Percentiles rank a stretch among this genome's conserved stretches.
phyloP scores from a whole-genome alignment of 116 monocot genomes.

The Cymodocea nodosa region DNA sequence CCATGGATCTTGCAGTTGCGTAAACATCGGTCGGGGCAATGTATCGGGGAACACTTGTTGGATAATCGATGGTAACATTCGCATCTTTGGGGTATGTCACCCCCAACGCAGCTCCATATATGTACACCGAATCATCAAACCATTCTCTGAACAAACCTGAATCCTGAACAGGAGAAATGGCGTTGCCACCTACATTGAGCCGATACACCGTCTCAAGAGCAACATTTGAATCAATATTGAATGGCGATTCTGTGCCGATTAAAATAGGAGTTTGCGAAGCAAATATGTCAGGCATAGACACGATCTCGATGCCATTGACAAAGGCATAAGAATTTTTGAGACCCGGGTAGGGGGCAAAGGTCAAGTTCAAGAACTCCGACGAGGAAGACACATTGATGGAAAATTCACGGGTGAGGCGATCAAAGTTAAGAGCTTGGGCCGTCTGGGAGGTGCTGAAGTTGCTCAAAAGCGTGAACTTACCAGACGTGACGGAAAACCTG shows the following conservation, averaged over 20 bases:
- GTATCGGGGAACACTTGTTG: conserved; percentile 16
- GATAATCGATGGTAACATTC: conserved; percentile 45
- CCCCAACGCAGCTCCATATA: conserved; percentile 40
- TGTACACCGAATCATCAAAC: conserved; percentile 44
- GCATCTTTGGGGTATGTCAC: conserved; percentile 35
- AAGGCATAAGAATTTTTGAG: conserved; percentile 37
- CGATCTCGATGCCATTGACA: conserved; percentile 72
- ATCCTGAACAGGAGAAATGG: conserved; percentile 24
- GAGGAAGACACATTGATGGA: conserved; percentile 34
- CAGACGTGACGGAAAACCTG: conserved; percentile 46
- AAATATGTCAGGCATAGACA: conserved; percentile 29
- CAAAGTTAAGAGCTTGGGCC: conserved; percentile 25
- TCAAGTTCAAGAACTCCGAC: conserved; percentile 25
- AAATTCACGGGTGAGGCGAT: conserved; percentile 37
- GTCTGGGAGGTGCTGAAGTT: conserved; percentile 54
- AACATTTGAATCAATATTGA: not conserved
- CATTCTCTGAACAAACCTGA: conserved; percentile 38
- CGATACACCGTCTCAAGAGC: conserved; percentile 55
- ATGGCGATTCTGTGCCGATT: not conserved
- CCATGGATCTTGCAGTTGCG: conserved; percentile 53
- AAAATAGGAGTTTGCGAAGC: not conserved
- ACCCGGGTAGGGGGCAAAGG: conserved; percentile 36
- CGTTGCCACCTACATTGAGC: conserved; percentile 59
- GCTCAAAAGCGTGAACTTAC: conserved; percentile 23
- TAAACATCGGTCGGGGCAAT: conserved; percentile 49